Base-by-base conservation (phyloP, 495 filamentous ascomycete species). In the Achaetomiella virescens region DNA sequence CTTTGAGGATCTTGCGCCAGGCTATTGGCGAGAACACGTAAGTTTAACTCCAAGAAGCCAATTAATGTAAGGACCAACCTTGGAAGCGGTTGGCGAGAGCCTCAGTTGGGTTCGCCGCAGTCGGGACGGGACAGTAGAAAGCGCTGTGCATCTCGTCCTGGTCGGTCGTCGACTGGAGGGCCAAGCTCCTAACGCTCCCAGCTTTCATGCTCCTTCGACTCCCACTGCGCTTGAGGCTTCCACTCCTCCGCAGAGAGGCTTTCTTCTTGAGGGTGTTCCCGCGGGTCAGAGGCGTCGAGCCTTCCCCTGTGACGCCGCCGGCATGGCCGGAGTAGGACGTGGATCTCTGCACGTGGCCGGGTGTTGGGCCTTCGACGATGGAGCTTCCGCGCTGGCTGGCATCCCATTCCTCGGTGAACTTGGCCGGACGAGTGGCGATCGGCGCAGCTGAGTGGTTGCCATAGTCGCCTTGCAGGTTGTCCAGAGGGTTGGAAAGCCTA, bases 1-100 rank as follows among this genome's bases (percentile, higher is more conserved):
- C 91, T 69, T 98, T 98, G 29, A 98, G 79, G 12, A 96, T 78
- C 77, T 95, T 96, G 36, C 93, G 81, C 93, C 93, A 98, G 48
- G 89, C 93, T 96, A 59, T 20, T 33, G 10, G 12, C 6, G 48
- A 46, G 1, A 4, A 33, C 20, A 18, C 33, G 58, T 69, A 37
- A 61, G 62, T 11, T 24, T 18, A 38, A 17, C 20, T 17, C 15
- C 8, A 7, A 36, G 29, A 45, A 11, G 15, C 5, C 36, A 4
- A 15, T 1, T 8, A 1, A 21, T 15, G 45, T 1, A 25, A 43
- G 72, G n/a, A 57, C 82, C 48, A 76, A 95, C 91, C 81, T 76
- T 95, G 86, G 69, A 98, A 98, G 51, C 93, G 84, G 60, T 86
- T 89, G 22, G 89, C 88, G 37, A 97, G 78, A 47, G 91, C 80